Base-by-base conservation (phyloP, 2,329 filamentous ascomycete species). In the Leptographium lundbergii region DNA sequence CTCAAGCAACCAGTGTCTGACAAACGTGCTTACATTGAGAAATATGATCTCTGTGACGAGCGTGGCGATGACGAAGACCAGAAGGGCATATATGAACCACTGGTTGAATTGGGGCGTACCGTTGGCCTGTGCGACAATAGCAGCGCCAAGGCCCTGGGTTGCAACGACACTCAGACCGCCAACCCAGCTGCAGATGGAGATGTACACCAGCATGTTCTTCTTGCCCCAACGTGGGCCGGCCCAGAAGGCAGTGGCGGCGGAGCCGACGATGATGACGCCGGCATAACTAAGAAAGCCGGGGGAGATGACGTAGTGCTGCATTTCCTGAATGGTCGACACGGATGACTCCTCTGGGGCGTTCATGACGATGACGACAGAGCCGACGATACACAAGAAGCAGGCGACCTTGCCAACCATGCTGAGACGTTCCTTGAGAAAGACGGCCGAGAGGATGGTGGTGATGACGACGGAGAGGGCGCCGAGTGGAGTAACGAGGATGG, bases 171-270 rank as follows among this genome's bases (percentile, higher is more conserved):
- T 96, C 68, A 97, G 76, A 1, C 91, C 94, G 63, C 94, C 94
- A 62, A 97, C 85, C 77, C 95, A 82, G 74, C 91, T 96, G 80
- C 94, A 99, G 66, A 99, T 92, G 66, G 87, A 91, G 65, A 99
- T 84, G 73, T 99, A 97, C 39, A 97, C 91, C 71, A 99, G 80
- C 94, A 99, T 97, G 68, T 88, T 92, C 79, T 90, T 92, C 75
- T 95, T 96, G 55, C 91, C 94, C 70, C 92, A 99, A 67, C 87
- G 81, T 19, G 94, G 94, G 0, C 84, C 94, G 50, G 82, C 85
- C 80, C 86, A 97, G 54, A 94, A 73, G 0, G 90, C 90, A 42
- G 88, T 82, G 62, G 91, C 81, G 13, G 75, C 66, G 60, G 84
- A 87, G 0, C 85, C 89, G 27, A 94, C 68, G 42, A 97, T 81